These are phyloP conservation scores for Suhomyces panamericanus DNA, from an alignment of 1,139 yeast genomes.

Conservation along the genomic window DNA sequence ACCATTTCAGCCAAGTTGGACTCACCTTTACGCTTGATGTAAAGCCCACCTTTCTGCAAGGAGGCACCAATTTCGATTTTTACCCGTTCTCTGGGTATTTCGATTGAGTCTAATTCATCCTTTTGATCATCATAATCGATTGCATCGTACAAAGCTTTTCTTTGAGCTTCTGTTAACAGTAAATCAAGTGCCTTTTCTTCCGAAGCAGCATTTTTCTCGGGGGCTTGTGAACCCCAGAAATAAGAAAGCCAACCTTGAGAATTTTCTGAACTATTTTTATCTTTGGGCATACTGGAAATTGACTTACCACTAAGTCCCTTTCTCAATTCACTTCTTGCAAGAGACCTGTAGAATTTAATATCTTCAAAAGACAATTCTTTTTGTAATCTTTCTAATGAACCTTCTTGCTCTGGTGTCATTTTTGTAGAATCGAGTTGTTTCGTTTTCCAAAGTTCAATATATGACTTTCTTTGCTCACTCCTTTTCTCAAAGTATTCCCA, in stretches of 20 bases:
- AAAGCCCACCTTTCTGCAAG: constrained; percentile 74
- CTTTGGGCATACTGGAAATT: not conserved
- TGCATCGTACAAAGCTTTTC: constrained; percentile 85
- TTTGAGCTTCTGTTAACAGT: constrained; percentile 60
- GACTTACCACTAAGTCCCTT: constrained; percentile 38
- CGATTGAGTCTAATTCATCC: constrained; percentile 52
- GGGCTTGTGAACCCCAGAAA: constrained; percentile 21
- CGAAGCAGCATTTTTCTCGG: constrained; percentile 3
- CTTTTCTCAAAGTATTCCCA: constrained; percentile 80
- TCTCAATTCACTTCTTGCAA: constrained; percentile 67
- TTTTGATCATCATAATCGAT: constrained; percentile 84
- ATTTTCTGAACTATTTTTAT: not conserved
- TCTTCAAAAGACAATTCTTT: constrained; percentile 68
- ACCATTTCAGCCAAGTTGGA: constrained; percentile 69
- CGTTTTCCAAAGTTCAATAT: constrained; percentile 66
- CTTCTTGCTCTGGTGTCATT: constrained; percentile 35
- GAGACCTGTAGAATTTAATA: constrained; percentile 77
- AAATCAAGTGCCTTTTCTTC: constrained; percentile 33
- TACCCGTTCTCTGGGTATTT: constrained; percentile 73
- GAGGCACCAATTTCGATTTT: constrained; percentile 66
- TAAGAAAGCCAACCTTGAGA: constrained; percentile 29
- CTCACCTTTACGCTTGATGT: constrained; percentile 46
- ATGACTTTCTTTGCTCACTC: constrained; percentile 68
- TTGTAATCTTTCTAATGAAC: constrained; percentile 55
- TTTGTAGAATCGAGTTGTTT: constrained; percentile 37